phyloP scores from a whole-genome alignment of 78 protist species.

The Dictyostelium brefeldianum region DNA sequence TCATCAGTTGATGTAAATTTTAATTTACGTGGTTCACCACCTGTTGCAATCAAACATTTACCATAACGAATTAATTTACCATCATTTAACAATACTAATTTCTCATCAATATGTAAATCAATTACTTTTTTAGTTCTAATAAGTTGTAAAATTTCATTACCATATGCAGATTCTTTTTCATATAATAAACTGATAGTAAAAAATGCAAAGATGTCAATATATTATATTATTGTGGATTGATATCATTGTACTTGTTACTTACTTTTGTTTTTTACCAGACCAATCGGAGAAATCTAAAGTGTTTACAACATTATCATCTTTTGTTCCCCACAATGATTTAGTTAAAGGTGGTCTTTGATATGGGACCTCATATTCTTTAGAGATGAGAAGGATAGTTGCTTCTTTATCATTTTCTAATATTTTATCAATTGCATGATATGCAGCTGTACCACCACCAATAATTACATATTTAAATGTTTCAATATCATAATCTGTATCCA shows the following conservation, averaged over 20 bases:
- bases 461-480: slow-evolving; percentile 85
- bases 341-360: slow-evolving; percentile 92
- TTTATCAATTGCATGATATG: slow-evolving; percentile 85
- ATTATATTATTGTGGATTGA: neutral
- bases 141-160: slow-evolving; percentile 62
- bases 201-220: neutral
- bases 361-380: slow-evolving; percentile 83
- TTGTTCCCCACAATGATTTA: slow-evolving; percentile 89
- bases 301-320: slow-evolving; percentile 31
- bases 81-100: slow-evolving; percentile 68
- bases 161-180: slow-evolving; percentile 69
- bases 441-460: slow-evolving; percentile 94
- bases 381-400: slow-evolving; percentile 76
- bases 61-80: slow-evolving; percentile 83
- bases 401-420: slow-evolving; percentile 79
- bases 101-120: slow-evolving; percentile 67
- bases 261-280: slow-evolving; percentile 56
- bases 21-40: slow-evolving; percentile 88
- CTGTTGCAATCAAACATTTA: slow-evolving; percentile 92
- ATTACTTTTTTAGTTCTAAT: slow-evolving; percentile 55
- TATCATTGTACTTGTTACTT: neutral
- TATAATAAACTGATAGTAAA: neutral
- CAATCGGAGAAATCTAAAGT: slow-evolving; percentile 50
- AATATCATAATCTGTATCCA: slow-evolving; percentile 32
- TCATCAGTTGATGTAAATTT: slow-evolving; percentile 21